Evolutionary conservation across 345 rosid genomes (phyloP).

Genomic region (Aquilaria malaccensis): DNA sequence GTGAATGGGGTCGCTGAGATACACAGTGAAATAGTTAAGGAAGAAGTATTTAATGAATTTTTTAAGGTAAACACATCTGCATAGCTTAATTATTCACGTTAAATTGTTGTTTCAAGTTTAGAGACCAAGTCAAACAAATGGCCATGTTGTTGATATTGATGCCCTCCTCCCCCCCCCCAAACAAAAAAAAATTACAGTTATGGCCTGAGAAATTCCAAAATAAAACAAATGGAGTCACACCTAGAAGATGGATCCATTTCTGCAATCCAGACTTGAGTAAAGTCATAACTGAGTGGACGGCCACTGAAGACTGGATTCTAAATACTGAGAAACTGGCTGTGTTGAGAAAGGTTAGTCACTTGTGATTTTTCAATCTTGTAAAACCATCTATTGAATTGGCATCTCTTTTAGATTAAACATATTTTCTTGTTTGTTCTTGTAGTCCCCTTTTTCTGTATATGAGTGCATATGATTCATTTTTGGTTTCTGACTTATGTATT

Average conservation of each 20-base stretch:
- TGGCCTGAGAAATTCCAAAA: slow-evolving; percentile 77
- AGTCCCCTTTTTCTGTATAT: too few relatives aligned
- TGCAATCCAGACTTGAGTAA: slow-evolving; percentile 67
- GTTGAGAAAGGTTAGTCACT: slow-evolving; percentile 37
- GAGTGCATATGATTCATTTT: too few relatives aligned
- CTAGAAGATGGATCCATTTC: slow-evolving; percentile 73
- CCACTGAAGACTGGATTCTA: slow-evolving; percentile 70
- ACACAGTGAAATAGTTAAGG: slow-evolving; percentile 70
- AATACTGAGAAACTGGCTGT: slow-evolving; percentile 55
- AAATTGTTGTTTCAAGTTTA: too few relatives aligned
- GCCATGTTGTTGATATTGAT: too few relatives aligned
- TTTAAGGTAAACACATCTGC: slow-evolving; percentile 33
- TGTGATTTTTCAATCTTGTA: neutral
- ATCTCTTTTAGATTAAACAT: neutral
- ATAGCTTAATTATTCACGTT: neutral
- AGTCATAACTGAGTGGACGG: slow-evolving; percentile 57
- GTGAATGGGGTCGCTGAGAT: slow-evolving; percentile 84
- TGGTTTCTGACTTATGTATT: too few relatives aligned
- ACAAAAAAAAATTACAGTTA: slow-evolving; percentile 23
- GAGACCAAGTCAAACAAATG: too few relatives aligned
- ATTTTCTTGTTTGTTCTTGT: too few relatives aligned
- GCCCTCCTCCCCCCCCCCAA: too few relatives aligned
- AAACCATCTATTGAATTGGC: slow-evolving; percentile 1
- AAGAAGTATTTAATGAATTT: slow-evolving; percentile 63
- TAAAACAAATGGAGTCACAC: slow-evolving; percentile 80